Conservation (phyloP, 177 flowering plant species). For the Telopea speciosissima region DNA sequence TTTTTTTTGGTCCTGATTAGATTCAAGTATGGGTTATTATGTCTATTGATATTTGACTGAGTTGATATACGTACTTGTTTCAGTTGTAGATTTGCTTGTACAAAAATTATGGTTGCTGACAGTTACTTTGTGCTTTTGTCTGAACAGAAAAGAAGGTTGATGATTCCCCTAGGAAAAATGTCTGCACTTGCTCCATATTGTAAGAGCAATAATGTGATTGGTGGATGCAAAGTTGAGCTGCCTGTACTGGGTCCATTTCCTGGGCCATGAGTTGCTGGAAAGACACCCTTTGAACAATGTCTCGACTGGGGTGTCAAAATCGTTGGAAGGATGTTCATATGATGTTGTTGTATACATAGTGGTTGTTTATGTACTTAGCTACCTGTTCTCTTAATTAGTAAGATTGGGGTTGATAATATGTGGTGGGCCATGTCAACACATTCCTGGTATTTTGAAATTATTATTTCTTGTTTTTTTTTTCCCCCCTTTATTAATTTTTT, state of each 20-base stretch:
- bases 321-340: not conserved
- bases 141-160: slow-evolving; percentile 60
- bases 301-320: not conserved
- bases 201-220: slow-evolving; percentile 14
- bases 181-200: slow-evolving; percentile 61
- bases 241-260: not conserved
- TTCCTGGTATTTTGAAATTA: not conserved
- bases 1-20: too few relatives aligned
- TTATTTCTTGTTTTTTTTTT: not conserved
- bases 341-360: not conserved
- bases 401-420: not conserved
- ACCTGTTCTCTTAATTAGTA: not conserved
- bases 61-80: too few relatives aligned
- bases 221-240: not conserved
- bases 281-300: not conserved
- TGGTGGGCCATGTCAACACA: not conserved
- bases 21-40: too few relatives aligned
- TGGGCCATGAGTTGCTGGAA: slow-evolving; percentile 10
- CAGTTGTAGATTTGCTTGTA: too few relatives aligned
- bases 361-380: not conserved
- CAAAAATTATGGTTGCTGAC: not conserved
- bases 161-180: slow-evolving; percentile 43
- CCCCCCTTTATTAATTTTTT: too few relatives aligned
- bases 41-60: too few relatives aligned
- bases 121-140: not conserved